Conservation (phyloP, 192 early-diverging fungal genomes). For the Umbelopsis vinacea region DNA sequence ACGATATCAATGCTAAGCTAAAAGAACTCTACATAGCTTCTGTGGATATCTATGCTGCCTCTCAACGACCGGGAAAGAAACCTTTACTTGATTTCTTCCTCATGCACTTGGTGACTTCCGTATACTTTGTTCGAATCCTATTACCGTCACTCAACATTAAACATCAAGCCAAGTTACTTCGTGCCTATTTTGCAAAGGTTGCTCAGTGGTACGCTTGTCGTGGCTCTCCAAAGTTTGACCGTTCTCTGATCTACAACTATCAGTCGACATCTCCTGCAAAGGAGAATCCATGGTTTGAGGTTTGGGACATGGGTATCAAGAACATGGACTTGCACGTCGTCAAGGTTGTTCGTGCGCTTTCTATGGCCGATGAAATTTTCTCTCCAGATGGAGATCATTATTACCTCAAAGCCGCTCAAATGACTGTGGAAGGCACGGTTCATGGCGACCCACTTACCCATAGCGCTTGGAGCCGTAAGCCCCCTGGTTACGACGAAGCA, state of each 20-base stretch:
- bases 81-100: not conserved
- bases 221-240: slow-evolving; percentile 1
- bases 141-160: not conserved
- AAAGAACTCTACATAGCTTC: not conserved
- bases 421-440: not conserved
- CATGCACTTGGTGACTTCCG: slow-evolving; percentile 6
- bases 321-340: slow-evolving; percentile 15
- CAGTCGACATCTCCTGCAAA: not conserved
- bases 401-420: slow-evolving; percentile 5
- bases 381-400: not conserved
- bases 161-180: not conserved
- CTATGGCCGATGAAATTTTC: slow-evolving; percentile 5
- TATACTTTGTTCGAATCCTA: not conserved
- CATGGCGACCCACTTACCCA: not conserved
- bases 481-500: not conserved
- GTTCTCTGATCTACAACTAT: not conserved
- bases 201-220: not conserved
- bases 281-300: slow-evolving; percentile 1
- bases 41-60: not conserved
- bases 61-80: not conserved
- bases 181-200: not conserved
- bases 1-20: not conserved
- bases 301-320: not conserved
- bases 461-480: not conserved
- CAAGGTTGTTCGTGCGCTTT: not conserved